These are phyloP conservation scores for Dichotomocladium elegans DNA, from an alignment of 371 early-diverging fungal species.

Conservation along the genomic window DNA sequence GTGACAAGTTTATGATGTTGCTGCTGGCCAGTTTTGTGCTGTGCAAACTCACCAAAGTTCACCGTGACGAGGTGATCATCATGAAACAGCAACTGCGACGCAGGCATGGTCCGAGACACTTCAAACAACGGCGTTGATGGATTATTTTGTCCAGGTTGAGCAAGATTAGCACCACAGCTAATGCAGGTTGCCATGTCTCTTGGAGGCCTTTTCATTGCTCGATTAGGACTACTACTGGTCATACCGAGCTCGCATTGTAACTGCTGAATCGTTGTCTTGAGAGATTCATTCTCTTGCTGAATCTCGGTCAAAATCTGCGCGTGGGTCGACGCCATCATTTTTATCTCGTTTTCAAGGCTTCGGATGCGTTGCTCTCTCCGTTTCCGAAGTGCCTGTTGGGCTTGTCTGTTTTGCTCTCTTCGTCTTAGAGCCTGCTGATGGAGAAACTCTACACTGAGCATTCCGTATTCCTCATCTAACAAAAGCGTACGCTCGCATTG, in stretches of 20 bases:
- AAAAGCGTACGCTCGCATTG: no score
- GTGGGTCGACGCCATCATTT: not conserved
- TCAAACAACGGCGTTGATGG: no score
- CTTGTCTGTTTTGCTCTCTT: not conserved
- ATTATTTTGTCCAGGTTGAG: no score
- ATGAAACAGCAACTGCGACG: no score
- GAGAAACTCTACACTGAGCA: no score
- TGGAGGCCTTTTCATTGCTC: not conserved
- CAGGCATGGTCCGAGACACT: no score
- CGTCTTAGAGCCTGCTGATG: not conserved
- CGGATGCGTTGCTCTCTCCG: not conserved
- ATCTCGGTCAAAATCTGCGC: not conserved
- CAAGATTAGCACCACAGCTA: no score
- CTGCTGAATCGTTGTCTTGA: not conserved
- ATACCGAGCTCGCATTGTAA: not conserved
- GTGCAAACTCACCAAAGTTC: not conserved
- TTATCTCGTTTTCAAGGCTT: not conserved
- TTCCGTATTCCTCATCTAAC: no score
- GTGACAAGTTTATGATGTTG: not conserved
- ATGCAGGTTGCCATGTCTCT: no score
- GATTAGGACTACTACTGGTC: not conserved
- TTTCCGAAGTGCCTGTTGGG: not conserved
- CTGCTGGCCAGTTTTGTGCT: not conserved
- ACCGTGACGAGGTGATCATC: not conserved
- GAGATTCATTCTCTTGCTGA: not conserved